phyloP scores from a whole-genome alignment of 768 basidiomycete genomes.

The Ephemerocybe angulata region DNA sequence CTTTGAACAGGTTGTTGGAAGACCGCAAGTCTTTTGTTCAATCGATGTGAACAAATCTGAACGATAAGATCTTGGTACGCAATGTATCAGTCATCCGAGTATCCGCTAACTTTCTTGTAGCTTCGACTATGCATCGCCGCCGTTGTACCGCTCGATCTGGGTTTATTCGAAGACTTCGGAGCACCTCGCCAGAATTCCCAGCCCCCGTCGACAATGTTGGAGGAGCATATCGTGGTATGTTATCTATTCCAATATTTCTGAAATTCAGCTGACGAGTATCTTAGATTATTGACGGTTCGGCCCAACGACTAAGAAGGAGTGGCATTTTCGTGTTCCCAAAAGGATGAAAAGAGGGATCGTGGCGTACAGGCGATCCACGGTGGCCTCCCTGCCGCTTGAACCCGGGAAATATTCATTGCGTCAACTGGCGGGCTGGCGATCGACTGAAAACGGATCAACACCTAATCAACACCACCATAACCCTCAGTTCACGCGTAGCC shows the following conservation, averaged over 20 bases:
- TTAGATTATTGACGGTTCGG: slow-evolving; percentile 85
- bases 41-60: slow-evolving; percentile 82
- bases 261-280: slow-evolving; percentile 1
- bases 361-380: slow-evolving; percentile 78
- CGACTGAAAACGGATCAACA: no score
- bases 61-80: slow-evolving; percentile 86
- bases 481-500: no score
- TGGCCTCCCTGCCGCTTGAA: no score
- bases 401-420: no score
- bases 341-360: slow-evolving; percentile 94
- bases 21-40: slow-evolving; percentile 61
- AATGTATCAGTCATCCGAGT: slow-evolving; percentile 3
- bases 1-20: slow-evolving; percentile 44
- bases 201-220: slow-evolving; percentile 97
- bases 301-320: slow-evolving; percentile 99
- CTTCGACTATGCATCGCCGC: no score
- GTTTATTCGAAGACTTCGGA: slow-evolving; percentile 89
- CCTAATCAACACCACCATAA: no score
- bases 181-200: no score
- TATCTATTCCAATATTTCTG: background rate
- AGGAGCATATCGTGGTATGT: slow-evolving; percentile 76
- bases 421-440: no score
- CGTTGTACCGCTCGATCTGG: slow-evolving; percentile 87
- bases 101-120: slow-evolving; percentile 53
- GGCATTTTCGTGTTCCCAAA: no score